A percentile compares a stretch with the other conserved stretches of the same genome.
phyloP scores from a whole-genome alignment of 805 yeast genomes.

The Geotrichum ghanense region DNA sequence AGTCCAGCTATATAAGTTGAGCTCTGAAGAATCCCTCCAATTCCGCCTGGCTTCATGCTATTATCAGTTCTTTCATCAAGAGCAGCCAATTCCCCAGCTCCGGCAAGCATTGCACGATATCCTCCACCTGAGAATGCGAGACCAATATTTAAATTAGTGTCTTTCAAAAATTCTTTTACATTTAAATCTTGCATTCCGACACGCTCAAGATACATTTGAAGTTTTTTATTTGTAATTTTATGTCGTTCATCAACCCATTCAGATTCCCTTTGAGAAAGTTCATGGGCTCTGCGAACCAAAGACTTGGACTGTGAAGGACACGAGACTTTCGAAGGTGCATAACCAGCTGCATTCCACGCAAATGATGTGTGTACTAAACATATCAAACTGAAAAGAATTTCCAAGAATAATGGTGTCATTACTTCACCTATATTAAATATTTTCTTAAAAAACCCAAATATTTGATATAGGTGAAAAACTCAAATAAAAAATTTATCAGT shows the following conservation, averaged over 20 bases:
- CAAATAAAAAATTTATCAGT: too few relatives aligned
- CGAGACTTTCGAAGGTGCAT: slow-evolving; percentile 33
- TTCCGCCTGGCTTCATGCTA: slow-evolving; percentile 27
- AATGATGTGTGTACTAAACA: too few relatives aligned
- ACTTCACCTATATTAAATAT: too few relatives aligned
- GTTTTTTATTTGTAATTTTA: background rate
- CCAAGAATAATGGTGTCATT: too few relatives aligned
- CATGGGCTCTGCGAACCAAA: slow-evolving; percentile 24
- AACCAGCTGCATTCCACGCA: too few relatives aligned
- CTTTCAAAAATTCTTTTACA: slow-evolving; percentile 23
- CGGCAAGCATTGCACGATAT: slow-evolving; percentile 72
- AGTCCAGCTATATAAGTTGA: slow-evolving; percentile 63
- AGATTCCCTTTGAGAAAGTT: slow-evolving; percentile 14
- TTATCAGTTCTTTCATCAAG: slow-evolving; percentile 44
- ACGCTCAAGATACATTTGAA: background rate
- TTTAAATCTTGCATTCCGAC: slow-evolving; percentile 10
- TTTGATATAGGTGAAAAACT: too few relatives aligned
- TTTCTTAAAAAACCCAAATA: too few relatives aligned
- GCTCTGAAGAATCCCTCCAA: slow-evolving; percentile 64
- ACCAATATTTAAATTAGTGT: slow-evolving; percentile 23
- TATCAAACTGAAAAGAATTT: too few relatives aligned
- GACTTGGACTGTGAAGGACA: slow-evolving; percentile 29
- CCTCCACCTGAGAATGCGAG: slow-evolving; percentile 81
- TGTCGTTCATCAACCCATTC: background rate
- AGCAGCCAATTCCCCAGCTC: slow-evolving; percentile 77